Evolutionary conservation across 2,329 filamentous ascomycete genomes (phyloP).

Genomic region (Raffaelea ambrosiae): DNA sequence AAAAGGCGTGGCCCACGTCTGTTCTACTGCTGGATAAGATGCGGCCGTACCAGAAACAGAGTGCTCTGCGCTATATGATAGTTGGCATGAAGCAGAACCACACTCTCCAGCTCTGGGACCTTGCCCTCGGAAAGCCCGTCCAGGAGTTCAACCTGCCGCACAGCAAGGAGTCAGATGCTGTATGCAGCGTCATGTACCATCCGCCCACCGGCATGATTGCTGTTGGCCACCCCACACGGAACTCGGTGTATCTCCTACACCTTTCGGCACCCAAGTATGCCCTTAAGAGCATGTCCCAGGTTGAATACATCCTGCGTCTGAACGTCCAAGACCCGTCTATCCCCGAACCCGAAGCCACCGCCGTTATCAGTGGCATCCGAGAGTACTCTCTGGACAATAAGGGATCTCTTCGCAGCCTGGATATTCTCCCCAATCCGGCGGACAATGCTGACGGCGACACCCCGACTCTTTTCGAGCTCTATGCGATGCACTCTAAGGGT

Average conservation of each 20-base stretch:
- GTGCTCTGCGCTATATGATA: slow-evolving; percentile 87
- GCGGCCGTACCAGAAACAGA: slow-evolving; percentile 82
- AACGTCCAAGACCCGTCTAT: slow-evolving; percentile 63
- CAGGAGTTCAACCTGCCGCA: slow-evolving; percentile 96
- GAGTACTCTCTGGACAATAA: slow-evolving; percentile 89
- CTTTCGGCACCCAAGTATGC: slow-evolving; percentile 91
- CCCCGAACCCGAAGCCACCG: slow-evolving; percentile 84
- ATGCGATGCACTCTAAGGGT: slow-evolving; percentile 94
- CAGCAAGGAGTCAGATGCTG: slow-evolving; percentile 92
- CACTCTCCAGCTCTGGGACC: slow-evolving; percentile 95
- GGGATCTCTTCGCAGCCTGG: slow-evolving; percentile 79
- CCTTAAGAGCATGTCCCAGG: slow-evolving; percentile 74
- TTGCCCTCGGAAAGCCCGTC: slow-evolving; percentile 87
- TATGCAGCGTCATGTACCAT: slow-evolving; percentile 95
- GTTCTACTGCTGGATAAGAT: slow-evolving; percentile 94
- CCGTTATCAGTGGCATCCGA: slow-evolving; percentile 92
- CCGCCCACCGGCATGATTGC: slow-evolving; percentile 86
- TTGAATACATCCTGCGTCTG: slow-evolving; percentile 74
- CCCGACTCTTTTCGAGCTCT: slow-evolving; percentile 80
- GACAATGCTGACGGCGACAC: slow-evolving; percentile 57
- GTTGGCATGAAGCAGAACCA: slow-evolving; percentile 99
- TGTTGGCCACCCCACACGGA: slow-evolving; percentile 90
- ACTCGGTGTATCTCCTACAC: slow-evolving; percentile 96
- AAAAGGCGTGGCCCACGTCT: slow-evolving; percentile 96
- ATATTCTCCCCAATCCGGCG: slow-evolving; percentile 70